phyloP scores from a whole-genome alignment of 331 rosid genomes.

The Rhamnella rubrinervis region DNA sequence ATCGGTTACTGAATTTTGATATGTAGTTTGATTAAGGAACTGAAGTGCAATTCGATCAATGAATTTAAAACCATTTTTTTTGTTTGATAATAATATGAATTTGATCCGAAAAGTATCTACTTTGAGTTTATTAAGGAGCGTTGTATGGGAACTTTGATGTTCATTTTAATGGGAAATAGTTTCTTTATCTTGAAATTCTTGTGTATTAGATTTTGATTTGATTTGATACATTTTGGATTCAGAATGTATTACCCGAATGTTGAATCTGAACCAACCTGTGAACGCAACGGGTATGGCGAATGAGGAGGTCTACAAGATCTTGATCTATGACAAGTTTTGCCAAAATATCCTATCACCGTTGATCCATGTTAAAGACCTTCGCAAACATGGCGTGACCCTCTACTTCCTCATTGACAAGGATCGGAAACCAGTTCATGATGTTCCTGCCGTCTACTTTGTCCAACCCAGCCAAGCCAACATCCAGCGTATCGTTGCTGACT shows the following conservation, averaged over 20 bases:
- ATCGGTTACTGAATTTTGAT: background rate
- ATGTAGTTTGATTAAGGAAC: background rate
- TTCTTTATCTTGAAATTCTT: background rate
- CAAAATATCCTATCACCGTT: conserved; percentile 77
- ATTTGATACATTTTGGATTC: conserved; percentile 22
- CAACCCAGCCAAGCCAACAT: conserved; percentile 61
- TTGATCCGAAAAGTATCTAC: background rate
- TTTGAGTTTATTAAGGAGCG: background rate
- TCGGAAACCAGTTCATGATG: conserved; percentile 75
- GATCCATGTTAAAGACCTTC: conserved; percentile 81
- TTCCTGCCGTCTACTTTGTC: conserved; percentile 83
- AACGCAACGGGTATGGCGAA: conserved; percentile 60
- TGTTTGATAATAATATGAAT: background rate
- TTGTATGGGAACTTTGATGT: background rate
- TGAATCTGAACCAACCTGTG: conserved; percentile 84
- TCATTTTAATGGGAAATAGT: background rate
- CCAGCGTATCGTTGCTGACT: conserved; percentile 64
- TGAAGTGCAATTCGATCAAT: background rate
- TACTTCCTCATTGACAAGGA: conserved; percentile 81
- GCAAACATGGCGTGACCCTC: conserved; percentile 88
- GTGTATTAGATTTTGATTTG: conserved; percentile 8
- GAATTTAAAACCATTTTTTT: background rate
- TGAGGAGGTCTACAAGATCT: conserved; percentile 83
- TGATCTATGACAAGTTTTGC: conserved; percentile 76
- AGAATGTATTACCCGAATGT: conserved; percentile 82